Evolutionary conservation across 73 alveolate genomes (phyloP).

Genomic region (Diophrys appendiculata): DNA sequence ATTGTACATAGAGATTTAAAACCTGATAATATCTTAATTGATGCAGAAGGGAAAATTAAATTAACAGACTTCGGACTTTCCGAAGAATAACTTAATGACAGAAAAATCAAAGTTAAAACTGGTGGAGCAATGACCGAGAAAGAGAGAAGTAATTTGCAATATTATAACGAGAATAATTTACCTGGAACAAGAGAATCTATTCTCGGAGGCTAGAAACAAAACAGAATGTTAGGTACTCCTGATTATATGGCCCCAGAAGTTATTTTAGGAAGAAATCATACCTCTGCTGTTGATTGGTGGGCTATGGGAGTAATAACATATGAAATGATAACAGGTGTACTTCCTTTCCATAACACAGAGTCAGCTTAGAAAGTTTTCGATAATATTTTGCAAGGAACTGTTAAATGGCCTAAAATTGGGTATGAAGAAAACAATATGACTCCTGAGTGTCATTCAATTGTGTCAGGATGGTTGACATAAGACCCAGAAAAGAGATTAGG

Average conservation of each 20-base stretch:
- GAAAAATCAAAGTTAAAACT: conserved; percentile 23
- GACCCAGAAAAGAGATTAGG: conserved; percentile 77
- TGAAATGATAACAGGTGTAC: conserved; percentile 86
- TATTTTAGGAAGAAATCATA: conserved; percentile 47
- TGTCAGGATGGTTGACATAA: neutral
- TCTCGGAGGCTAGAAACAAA: conserved; percentile 33
- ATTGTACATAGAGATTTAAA: conserved; percentile 79
- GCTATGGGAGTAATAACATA: conserved; percentile 88
- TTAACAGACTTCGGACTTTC: conserved; percentile 81
- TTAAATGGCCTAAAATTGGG: conserved; percentile 46
- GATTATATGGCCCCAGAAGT: conserved; percentile 95
- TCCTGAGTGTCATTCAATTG: conserved; percentile 54
- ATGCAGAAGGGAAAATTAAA: conserved; percentile 72
- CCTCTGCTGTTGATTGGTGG: conserved; percentile 83
- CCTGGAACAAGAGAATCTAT: neutral
- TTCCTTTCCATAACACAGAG: conserved; percentile 75
- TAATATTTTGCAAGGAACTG: conserved; percentile 47
- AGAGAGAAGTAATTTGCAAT: neutral
- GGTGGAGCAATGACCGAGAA: neutral
- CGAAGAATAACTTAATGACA: conserved; percentile 53
- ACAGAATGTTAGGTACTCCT: conserved; percentile 89
- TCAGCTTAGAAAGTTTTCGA: conserved; percentile 64
- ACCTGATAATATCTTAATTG: conserved; percentile 73
- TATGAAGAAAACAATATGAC: conserved; percentile 72
- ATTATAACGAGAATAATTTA: neutral